Evolutionary conservation across 2,329 filamentous ascomycete species (phyloP), one percentile per base, ranked within the genome.

Genomic region (Neopestalotiopsis sp.): DNA sequence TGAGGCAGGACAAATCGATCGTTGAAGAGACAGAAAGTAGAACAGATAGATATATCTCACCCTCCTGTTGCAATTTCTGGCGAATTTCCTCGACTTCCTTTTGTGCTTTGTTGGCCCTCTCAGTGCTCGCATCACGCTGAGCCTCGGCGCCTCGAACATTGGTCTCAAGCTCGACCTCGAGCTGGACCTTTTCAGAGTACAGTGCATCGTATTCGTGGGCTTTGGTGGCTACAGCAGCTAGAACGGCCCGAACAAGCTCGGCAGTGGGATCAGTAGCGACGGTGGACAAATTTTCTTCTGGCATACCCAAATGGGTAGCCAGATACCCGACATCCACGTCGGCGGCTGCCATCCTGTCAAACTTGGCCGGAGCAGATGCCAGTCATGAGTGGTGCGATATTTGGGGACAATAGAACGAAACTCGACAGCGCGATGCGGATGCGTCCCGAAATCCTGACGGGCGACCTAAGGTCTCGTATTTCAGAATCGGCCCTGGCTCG

Each of bases 91-190:
- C 92, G 0, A 95, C 88, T 73, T 98, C 95, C 73, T 93, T 92
- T 70, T 95, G 86, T 10, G 92, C 91, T 79, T 95, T 95, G 71
- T 97, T 94, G 59, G 94, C 88, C 1, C 92, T 93, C 5, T 88
- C 86, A 81, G 96, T 97, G 78, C 96, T 90, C 9, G 91, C 89
- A 77, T 95, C 94, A 73, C 91, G 91, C 80, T 94, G 93, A 30
- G 92, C 90, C 78, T 98, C 95, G 70, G 92, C 91, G 73, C 89
- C 92, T 74, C 94, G 91, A 62, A 97, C 91, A 20, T 92, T 92
- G 80, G 94, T 96, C 80, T 99, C 96, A 7, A 98, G 88, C 83
- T 98, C 95, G 59, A 99, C 96, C 76, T 97, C 94, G 61, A 93
- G 85, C 73, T 94, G 91, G 59, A 98, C 87, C 82, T 98, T 98